Base-by-base conservation (phyloP, 208 protist genomes). In the Trypanosomatidae sp. region DNA sequence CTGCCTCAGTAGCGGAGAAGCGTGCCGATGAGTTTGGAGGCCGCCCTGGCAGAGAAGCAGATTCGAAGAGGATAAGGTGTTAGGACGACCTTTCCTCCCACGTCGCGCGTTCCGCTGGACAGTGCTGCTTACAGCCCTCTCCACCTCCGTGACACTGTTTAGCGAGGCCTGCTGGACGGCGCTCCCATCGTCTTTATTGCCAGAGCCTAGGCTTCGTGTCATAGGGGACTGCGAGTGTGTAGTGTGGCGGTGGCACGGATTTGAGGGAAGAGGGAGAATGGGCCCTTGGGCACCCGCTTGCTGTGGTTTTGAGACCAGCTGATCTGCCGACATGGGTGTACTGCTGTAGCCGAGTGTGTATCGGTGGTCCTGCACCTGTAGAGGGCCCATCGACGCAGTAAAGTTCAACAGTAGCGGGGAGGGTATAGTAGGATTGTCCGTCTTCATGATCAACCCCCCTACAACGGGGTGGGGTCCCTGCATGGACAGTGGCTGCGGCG, bases 401-500 rank as follows among this genome's bases (percentile, higher is more conserved):
- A 59, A 71, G 67, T 28, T 71, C 39, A 53, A 36, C 53, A 71
- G 10, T 25, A 19, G 39, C 22, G 49, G 41, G 25, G 74, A 69
- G 6, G 25, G 55, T 4, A 74, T 19, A 19, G 66, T 59, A 33
- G 71, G 66, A 10, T 58, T 72, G 41, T 74, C 74, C 53, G 74
- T 66, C 44, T 73, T 59, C 44, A 79, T 60, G 44, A 64, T 79
- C 33, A 79, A 58, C 12, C 71, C 74, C 17, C 74, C 69, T 28
- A n/a, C 19, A 43, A 25, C 49, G 30, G 66, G 33, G 4, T 28
- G 49, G 30, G 19, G 43, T 36, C 62, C 50, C 50, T 36, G 33
- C 60, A 60, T 69, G 3, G 59, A 25, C 22, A 47, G 33, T 3
- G 15, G 62, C 28, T 25, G n/a, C 68, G 60, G 50, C 30, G 68